phyloP scores from a whole-genome alignment of 768 basidiomycete species.

The Boletus edulis region DNA sequence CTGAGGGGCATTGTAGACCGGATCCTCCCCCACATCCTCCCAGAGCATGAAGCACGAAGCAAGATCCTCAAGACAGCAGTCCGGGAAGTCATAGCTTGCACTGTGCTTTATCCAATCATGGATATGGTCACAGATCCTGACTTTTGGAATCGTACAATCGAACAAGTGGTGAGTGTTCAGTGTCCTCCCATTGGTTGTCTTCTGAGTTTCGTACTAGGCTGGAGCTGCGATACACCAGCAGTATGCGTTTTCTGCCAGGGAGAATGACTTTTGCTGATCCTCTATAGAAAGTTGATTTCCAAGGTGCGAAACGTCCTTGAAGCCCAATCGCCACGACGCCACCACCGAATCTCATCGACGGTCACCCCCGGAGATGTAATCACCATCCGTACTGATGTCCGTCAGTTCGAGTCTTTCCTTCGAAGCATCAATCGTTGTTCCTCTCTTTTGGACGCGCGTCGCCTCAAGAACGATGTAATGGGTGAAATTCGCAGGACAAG shows the following conservation, averaged over 20 bases:
- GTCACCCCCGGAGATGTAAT: slow-evolving; percentile 62
- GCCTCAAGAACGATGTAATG: slow-evolving; percentile 88
- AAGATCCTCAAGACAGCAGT: slow-evolving; percentile 68
- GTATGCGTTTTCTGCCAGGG: slow-evolving; percentile 31
- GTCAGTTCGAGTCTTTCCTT: slow-evolving; percentile 90
- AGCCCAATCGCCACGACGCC: slow-evolving; percentile 65
- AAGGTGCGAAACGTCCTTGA: slow-evolving; percentile 85
- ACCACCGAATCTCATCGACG: slow-evolving; percentile 40
- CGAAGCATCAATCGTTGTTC: slow-evolving; percentile 79
- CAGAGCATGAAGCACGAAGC: slow-evolving; percentile 71
- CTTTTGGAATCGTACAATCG: slow-evolving; percentile 93
- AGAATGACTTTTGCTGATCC: slow-evolving; percentile 1
- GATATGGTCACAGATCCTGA: slow-evolving; percentile 95
- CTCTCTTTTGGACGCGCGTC: slow-evolving; percentile 83
- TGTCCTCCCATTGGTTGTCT: background rate
- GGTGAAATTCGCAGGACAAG: slow-evolving; percentile 88
- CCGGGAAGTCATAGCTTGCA: slow-evolving; percentile 80
- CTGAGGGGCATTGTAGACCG: slow-evolving; percentile 68
- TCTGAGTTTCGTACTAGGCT: slow-evolving; percentile 39
- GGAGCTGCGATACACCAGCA: slow-evolving; percentile 70
- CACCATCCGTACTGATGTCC: slow-evolving; percentile 74
- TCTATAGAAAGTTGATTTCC: slow-evolving; percentile 71
- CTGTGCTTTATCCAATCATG: slow-evolving; percentile 82
- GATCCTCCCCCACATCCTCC: slow-evolving; percentile 70
- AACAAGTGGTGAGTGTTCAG: slow-evolving; percentile 74